phyloP scores from a whole-genome alignment of 352 stramenopile species.

The Globisporangium paddicum region DNA sequence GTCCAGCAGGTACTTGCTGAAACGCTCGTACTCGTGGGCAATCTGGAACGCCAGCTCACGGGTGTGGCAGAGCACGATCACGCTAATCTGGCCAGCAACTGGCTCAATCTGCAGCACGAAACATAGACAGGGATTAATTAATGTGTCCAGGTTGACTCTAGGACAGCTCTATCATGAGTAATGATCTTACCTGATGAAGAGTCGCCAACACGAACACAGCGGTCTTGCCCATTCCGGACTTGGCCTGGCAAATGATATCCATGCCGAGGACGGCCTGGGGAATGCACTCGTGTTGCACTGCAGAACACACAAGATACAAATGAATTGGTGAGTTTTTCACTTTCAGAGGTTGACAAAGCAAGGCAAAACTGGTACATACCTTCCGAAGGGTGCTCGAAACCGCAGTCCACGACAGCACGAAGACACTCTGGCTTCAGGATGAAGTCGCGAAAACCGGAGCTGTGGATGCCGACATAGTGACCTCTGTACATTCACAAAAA shows the following conservation, averaged over 20 bases:
- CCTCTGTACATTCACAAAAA: slow-evolving; percentile 71
- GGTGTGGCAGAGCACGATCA: slow-evolving; percentile 99
- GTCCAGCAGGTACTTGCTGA: slow-evolving; percentile 97
- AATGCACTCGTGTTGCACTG: slow-evolving; percentile 99
- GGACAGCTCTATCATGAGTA: not conserved
- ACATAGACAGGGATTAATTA: slow-evolving; percentile 4
- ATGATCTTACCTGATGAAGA: slow-evolving; percentile 92
- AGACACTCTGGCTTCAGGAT: slow-evolving; percentile 99
- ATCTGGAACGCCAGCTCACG: slow-evolving; percentile 99
- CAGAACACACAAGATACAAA: slow-evolving; percentile 8
- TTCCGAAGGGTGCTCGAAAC: slow-evolving; percentile 99
- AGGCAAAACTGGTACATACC: slow-evolving; percentile 41
- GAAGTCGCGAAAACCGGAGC: slow-evolving; percentile 99
- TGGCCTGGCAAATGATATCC: slow-evolving; percentile 99
- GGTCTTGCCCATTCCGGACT: slow-evolving; percentile 99
- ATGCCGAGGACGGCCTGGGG: slow-evolving; percentile 99
- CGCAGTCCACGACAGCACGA: slow-evolving; percentile 98
- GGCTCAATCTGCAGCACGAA: slow-evolving; percentile 69
- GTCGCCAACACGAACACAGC: slow-evolving; percentile 99
- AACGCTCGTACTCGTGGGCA: slow-evolving; percentile 99
- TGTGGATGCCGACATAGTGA: slow-evolving; percentile 99
- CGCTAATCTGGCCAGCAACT: slow-evolving; percentile 91
- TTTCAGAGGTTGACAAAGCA: not conserved
- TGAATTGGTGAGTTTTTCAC: slow-evolving; percentile 14
- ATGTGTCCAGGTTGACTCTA: not conserved